Conservation (phyloP, 768 basidiomycete species). For the Podaxis carcinomalis region DNA sequence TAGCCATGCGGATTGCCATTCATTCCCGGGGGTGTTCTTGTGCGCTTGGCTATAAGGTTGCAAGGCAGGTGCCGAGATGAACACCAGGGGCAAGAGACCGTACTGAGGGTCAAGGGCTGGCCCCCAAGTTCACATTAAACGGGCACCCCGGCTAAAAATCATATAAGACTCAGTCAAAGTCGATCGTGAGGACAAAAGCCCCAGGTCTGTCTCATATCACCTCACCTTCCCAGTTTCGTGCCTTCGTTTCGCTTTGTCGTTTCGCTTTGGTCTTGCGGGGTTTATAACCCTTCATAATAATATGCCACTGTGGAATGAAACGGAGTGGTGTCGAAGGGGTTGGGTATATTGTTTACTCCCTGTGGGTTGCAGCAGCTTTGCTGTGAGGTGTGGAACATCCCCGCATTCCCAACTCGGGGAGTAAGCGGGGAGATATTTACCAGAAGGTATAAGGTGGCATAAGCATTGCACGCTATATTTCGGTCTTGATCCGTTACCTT, state of each 20-base stretch:
- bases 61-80: background rate
- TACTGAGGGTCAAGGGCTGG: background rate
- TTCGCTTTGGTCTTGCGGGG: constrained; percentile 99
- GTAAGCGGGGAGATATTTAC: constrained; percentile 32
- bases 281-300: constrained; percentile 76
- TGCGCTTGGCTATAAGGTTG: background rate
- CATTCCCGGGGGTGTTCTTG: too few relatives aligned
- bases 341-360: constrained; percentile 32
- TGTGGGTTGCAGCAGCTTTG: constrained; percentile 56
- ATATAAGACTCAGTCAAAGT: background rate
- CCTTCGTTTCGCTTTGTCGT: constrained; percentile 74
- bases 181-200: constrained; percentile 61
- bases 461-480: constrained; percentile 76
- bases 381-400: constrained; percentile 74
- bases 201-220: constrained; percentile 83
- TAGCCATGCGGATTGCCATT: too few relatives aligned
- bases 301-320: constrained; percentile 59
- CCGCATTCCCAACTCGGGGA: constrained; percentile 28
- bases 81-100: background rate
- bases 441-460: constrained; percentile 88
- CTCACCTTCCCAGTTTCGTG: constrained; percentile 64
- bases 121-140: background rate
- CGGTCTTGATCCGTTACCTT: constrained; percentile 92
- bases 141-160: background rate
- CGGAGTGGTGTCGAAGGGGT: constrained; percentile 73